Evolutionary conservation across 441 rosid genomes (phyloP).

Genomic region (Populus trichocarpa): DNA sequence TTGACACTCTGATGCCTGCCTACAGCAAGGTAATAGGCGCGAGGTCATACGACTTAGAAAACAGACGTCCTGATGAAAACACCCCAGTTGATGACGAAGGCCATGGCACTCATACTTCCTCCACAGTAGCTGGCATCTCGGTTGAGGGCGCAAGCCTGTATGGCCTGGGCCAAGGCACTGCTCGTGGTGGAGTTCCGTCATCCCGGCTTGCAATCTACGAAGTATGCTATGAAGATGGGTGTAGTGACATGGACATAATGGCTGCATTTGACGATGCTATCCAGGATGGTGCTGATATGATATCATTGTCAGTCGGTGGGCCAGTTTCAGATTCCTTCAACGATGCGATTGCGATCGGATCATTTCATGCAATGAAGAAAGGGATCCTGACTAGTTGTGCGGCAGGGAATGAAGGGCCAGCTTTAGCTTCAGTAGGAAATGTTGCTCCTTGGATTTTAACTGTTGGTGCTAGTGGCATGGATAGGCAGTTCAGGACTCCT

Average conservation of each 20-base stretch:
- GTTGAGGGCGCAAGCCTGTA: conserved; percentile 23
- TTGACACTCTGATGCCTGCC: not conserved
- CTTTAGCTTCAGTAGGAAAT: conserved; percentile 25
- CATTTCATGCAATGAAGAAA: conserved; percentile 32
- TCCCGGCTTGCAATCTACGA: not conserved
- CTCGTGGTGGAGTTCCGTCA: conserved; percentile 37
- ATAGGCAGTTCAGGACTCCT: conserved; percentile 33
- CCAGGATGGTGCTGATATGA: not conserved
- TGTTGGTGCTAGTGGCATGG: conserved; percentile 48
- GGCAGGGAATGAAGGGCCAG: conserved; percentile 38
- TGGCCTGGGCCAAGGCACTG: conserved; percentile 34
- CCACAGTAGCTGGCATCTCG: not conserved
- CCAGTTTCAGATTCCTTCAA: not conserved
- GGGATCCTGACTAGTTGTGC: conserved; percentile 27
- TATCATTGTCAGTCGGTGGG: conserved; percentile 17
- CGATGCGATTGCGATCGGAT: conserved; percentile 32
- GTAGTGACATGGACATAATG: not conserved
- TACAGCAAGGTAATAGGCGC: not conserved
- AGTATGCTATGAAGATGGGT: not conserved
- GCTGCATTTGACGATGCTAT: not conserved
- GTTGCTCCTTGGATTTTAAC: conserved; percentile 61
- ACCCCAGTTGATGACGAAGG: not conserved
- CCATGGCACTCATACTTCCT: not conserved
- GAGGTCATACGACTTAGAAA: not conserved
- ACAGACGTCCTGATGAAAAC: not conserved